A percentile compares a stretch with the other conserved stretches of the same genome.
These are phyloP conservation scores for Testicularia cyperi DNA, from an alignment of 1,284 basidiomycete genomes.

Conservation along the genomic window DNA sequence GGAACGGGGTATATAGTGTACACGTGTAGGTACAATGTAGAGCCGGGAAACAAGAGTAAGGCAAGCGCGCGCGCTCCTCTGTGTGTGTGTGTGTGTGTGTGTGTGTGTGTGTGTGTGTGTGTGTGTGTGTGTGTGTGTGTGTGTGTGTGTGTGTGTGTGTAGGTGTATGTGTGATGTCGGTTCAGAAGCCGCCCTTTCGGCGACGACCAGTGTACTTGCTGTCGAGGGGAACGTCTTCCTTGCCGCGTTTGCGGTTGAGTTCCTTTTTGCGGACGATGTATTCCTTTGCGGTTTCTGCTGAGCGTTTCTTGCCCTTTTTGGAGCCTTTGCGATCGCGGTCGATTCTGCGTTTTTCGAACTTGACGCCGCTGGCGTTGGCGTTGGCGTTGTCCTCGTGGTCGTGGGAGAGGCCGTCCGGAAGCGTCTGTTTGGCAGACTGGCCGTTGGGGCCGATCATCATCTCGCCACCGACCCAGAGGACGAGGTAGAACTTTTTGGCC, in stretches of 20 bases:
- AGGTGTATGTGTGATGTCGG: not conserved
- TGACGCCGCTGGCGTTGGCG: constrained; percentile 54
- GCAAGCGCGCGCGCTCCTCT: too few relatives aligned
- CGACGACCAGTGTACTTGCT: constrained; percentile 50
- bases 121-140: not conserved
- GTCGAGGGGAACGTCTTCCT: constrained; percentile 61
- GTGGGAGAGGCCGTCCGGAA: constrained; percentile 45
- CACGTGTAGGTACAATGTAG: too few relatives aligned
- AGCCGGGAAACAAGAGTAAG: too few relatives aligned
- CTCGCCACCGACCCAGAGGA: constrained; percentile 60
- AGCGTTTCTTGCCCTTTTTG: constrained; percentile 66
- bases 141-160: not conserved
- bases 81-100: too few relatives aligned
- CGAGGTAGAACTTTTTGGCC: constrained; percentile 60
- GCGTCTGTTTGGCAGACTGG: constrained; percentile 33
- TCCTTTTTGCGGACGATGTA: constrained; percentile 68
- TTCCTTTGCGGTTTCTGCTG: constrained; percentile 61
- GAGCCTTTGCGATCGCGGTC: constrained; percentile 33
- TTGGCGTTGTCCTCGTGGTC: constrained; percentile 25
- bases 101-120: too few relatives aligned
- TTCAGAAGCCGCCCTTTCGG: constrained; percentile 31
- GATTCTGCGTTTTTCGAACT: constrained; percentile 33
- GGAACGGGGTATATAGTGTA: too few relatives aligned
- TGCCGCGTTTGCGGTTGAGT: constrained; percentile 65
- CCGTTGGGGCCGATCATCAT: constrained; percentile 60